Percentiles rank a stretch among this genome's conserved stretches.
phyloP scores from a whole-genome alignment of 345 rosid genomes.

The sweet orange (Citrus sinensis) region DNA sequence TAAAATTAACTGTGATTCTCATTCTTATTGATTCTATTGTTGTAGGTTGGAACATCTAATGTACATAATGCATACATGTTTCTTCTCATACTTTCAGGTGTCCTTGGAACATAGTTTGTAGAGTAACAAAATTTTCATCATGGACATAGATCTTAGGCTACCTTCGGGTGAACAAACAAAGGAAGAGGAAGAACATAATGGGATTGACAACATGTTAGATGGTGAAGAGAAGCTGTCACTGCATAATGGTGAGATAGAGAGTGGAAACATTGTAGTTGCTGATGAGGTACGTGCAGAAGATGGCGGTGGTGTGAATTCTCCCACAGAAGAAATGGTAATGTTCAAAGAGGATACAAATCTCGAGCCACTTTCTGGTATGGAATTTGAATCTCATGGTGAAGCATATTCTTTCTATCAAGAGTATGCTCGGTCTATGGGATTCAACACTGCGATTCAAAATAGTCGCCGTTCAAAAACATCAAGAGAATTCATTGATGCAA shows the following conservation, averaged over 20 bases:
- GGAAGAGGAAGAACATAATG: constrained; percentile 41
- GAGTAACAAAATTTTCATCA: constrained; percentile 12
- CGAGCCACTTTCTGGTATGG: constrained; percentile 60
- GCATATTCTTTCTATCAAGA: constrained; percentile 67
- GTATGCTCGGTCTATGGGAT: constrained; percentile 60
- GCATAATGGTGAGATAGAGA: constrained; percentile 36
- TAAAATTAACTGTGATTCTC: neutral
- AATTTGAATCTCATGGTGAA: constrained; percentile 58
- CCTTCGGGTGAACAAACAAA: constrained; percentile 58
- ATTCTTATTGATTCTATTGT: neutral
- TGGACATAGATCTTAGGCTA: constrained; percentile 62
- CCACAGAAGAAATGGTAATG: constrained; percentile 21
- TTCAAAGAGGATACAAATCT: constrained; percentile 42
- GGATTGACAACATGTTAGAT: constrained; percentile 35
- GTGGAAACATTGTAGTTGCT: constrained; percentile 25
- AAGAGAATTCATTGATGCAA: constrained; percentile 61
- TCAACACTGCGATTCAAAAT: constrained; percentile 60
- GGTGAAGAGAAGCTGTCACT: constrained; percentile 31
- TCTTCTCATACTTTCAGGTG: constrained; percentile 1
- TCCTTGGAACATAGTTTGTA: neutral
- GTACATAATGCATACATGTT: neutral
- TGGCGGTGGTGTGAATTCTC: constrained; percentile 31
- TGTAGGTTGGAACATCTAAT: neutral
- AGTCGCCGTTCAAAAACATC: constrained; percentile 65
- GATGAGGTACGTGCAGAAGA: constrained; percentile 28